These are phyloP conservation scores for Euphorbia lathyris DNA, from an alignment of 345 rosid species.

Conservation along the genomic window DNA sequence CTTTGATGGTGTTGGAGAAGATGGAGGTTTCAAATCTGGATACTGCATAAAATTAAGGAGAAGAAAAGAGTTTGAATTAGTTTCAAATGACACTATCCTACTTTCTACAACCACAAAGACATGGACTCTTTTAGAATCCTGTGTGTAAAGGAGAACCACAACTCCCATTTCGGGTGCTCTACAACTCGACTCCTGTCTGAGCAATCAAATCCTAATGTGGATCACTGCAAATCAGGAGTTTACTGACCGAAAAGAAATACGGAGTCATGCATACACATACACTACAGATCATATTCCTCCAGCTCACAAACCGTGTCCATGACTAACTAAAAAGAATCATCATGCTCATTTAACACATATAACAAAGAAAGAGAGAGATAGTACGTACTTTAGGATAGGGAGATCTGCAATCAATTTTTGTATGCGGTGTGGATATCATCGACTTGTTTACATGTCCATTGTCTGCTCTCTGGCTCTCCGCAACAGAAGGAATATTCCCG, in stretches of 20 bases:
- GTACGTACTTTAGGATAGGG: conserved; percentile 43
- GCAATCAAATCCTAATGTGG: no score
- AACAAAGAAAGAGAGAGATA: conserved; percentile 9
- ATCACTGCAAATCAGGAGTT: no score
- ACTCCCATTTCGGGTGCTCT: no score
- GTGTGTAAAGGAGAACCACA: background rate
- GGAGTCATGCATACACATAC: no score
- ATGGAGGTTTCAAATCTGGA: conserved; percentile 57
- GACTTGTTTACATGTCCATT: conserved; percentile 21
- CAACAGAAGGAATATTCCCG: conserved; percentile 21
- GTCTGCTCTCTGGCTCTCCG: conserved; percentile 25
- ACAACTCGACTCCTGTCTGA: no score
- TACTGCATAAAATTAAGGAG: conserved; percentile 27
- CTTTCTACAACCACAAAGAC: background rate
- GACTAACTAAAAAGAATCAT: background rate
- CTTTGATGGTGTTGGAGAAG: conserved; percentile 56
- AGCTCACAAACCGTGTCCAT: background rate
- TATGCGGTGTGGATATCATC: conserved; percentile 14
- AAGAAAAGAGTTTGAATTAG: background rate
- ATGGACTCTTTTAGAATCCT: background rate
- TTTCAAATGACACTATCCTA: background rate
- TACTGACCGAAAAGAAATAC: no score
- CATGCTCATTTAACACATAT: background rate
- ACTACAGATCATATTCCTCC: no score
- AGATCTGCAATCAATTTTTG: conserved; percentile 28